These are phyloP conservation scores for Phytophthora podocarpi DNA, from an alignment of 352 stramenopile species.

Conservation along the genomic window DNA sequence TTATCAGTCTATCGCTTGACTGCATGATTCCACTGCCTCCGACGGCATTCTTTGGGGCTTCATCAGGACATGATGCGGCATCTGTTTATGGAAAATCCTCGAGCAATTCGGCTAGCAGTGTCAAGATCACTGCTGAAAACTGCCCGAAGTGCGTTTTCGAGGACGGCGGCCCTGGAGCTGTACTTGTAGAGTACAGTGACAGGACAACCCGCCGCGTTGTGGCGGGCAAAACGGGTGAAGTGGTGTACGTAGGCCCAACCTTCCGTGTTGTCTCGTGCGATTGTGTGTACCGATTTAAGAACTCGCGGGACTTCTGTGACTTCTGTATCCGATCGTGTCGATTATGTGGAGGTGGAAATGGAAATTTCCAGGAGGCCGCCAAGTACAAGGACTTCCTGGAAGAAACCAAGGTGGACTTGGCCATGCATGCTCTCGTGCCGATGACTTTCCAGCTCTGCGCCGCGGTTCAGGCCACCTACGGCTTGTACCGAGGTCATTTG, in stretches of 20 bases:
- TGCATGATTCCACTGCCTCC: constrained; percentile 73
- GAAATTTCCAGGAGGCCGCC: constrained; percentile 74
- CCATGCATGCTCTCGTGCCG: constrained; percentile 63
- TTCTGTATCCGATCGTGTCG: constrained; percentile 81
- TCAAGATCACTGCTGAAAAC: constrained; percentile 75
- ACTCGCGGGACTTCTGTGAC: constrained; percentile 64
- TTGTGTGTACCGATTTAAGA: constrained; percentile 78
- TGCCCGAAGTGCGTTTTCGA: constrained; percentile 85
- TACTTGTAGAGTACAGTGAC: constrained; percentile 74
- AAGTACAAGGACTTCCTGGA: constrained; percentile 80
- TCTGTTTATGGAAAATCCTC: constrained; percentile 45
- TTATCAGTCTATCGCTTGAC: constrained; percentile 51
- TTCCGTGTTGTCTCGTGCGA: constrained; percentile 88
- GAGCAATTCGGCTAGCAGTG: constrained; percentile 5
- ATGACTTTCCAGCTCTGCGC: constrained; percentile 56
- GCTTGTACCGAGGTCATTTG: constrained; percentile 53
- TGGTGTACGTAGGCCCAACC: constrained; percentile 71
- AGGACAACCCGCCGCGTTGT: constrained; percentile 50
- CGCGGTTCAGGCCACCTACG: constrained; percentile 46
- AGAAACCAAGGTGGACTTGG: constrained; percentile 57
- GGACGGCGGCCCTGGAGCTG: constrained; percentile 70
- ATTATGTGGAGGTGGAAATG: constrained; percentile 76
- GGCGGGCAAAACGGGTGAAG: constrained; percentile 44
- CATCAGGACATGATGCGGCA: constrained; percentile 51
- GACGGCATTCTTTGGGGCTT: constrained; percentile 73